Base-by-base conservation (phyloP, 1,284 basidiomycete genomes). In the Lentinus polychrous region DNA sequence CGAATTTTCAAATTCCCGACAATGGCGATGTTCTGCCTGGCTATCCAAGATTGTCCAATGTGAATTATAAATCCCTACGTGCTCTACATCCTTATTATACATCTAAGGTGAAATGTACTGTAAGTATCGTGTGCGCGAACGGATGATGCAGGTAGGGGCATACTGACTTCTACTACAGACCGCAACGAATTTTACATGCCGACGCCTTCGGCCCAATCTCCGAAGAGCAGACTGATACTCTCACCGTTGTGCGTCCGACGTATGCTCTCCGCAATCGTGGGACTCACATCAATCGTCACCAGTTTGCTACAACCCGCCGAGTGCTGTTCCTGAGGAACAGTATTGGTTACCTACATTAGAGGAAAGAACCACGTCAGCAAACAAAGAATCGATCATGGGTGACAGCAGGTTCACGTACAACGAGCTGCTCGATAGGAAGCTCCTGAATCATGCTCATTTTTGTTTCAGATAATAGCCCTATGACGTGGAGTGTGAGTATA, bases 211-310 rank as follows among this genome's bases (percentile, higher is more conserved):
- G 79, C 73, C 81, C 83, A 88, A 55, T 88, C 87, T 34, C 82
- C 85, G 57, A 91, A 91, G n/a, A 91, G 68, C 42, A 89, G 63
- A 55, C 84, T 87, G 57, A 90, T 90, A 55, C 86, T 89, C 73
- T 96, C 89, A 55, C 95, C 95, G 57, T 99, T 98, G 69, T 99
- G 95, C 17, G 94, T 96, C 57, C 95, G 75, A 42, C 96, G 86
- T 55, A 99, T 97, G 60, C 89, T 93, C 73, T 99, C 95, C 8
- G 94, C 91, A 49, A 99, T 87, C 38, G 91, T 90, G 1, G 91
- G 83, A 52, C 85, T 87, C 56, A 98, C 82, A 67, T 98, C 95
- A 61, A 99, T 75, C 46, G 81, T 80, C 46, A 80, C 72, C 23
- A 91, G 68, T 60, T 89, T 89, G 4, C 74, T 66, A 60, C 82